phyloP scores from a whole-genome alignment of 352 stramenopile species.

The Globisporangium irregulare region DNA sequence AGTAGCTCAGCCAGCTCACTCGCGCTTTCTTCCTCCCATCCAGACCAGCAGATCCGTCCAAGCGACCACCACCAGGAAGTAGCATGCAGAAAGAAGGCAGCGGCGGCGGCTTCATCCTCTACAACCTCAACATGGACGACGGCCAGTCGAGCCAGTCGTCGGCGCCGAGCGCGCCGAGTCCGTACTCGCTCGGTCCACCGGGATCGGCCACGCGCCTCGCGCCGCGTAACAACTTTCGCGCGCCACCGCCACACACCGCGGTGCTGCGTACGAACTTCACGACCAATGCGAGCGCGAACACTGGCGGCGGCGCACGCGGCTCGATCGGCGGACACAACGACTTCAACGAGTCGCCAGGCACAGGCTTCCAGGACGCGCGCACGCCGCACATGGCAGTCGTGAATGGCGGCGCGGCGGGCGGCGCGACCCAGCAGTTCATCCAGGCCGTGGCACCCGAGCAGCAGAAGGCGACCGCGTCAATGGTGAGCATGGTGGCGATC shows the following conservation, averaged over 20 bases:
- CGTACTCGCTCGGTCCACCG: constrained; percentile 24
- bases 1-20: not conserved
- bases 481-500: constrained; percentile 50
- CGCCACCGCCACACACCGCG: constrained; percentile 42
- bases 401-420: constrained; percentile 6
- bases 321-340: constrained; percentile 25
- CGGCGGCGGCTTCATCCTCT: constrained; percentile 32
- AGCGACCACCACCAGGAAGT: not conserved
- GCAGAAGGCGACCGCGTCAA: constrained; percentile 32
- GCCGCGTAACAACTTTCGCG: constrained; percentile 22
- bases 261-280: constrained; percentile 73
- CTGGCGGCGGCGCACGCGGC: constrained; percentile 9
- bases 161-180: constrained; percentile 32
- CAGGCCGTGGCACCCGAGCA: constrained; percentile 25
- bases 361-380: constrained; percentile 51
- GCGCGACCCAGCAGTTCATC: constrained; percentile 14
- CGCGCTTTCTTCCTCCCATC: not conserved
- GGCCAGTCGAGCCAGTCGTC: constrained; percentile 34
- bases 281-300: constrained; percentile 20
- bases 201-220: constrained; percentile 23
- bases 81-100: constrained; percentile 16
- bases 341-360: constrained; percentile 35
- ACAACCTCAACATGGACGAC: constrained; percentile 47
- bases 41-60: not conserved
- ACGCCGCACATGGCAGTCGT: constrained; percentile 30